Evolutionary conservation across 2,329 filamentous ascomycete species (phyloP).

Genomic region (Xylariaceae sp.): DNA sequence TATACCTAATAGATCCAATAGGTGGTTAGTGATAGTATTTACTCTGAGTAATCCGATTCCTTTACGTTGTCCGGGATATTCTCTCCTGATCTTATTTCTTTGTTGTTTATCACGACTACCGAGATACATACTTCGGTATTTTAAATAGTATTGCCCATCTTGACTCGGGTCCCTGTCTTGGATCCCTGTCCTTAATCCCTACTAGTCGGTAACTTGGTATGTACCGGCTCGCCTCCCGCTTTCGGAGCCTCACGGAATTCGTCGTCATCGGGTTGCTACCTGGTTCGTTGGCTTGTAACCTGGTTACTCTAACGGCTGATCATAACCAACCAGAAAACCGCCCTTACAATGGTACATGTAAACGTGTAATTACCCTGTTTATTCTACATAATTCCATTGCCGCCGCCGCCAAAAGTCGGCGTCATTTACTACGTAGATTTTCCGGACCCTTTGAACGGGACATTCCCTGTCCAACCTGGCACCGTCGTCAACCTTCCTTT

Average conservation of each 20-base stretch:
- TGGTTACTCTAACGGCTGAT: constrained; percentile 12
- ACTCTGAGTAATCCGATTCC: too few relatives aligned
- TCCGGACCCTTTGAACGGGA: background rate
- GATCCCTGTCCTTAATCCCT: background rate
- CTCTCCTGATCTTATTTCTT: too few relatives aligned
- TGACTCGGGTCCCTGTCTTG: background rate
- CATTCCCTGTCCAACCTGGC: background rate
- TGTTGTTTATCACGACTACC: too few relatives aligned
- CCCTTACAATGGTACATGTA: too few relatives aligned
- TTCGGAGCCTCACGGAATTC: constrained; percentile 38
- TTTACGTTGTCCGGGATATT: too few relatives aligned
- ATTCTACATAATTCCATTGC: constrained; percentile 26
- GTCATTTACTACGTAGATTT: constrained; percentile 4
- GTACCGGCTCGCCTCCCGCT: constrained; percentile 34
- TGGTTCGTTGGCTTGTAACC: constrained; percentile 21
- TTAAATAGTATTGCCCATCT: background rate
- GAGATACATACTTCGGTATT: too few relatives aligned
- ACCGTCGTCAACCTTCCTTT: background rate
- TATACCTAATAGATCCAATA: too few relatives aligned
- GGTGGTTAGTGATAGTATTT: too few relatives aligned
- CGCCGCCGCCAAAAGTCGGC: constrained; percentile 22
- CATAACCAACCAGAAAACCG: constrained; percentile 15
- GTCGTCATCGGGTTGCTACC: constrained; percentile 31
- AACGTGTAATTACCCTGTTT: constrained; percentile 6
- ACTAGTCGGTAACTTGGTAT: background rate